Evolutionary conservation across 164 flowering plant genomes (phyloP).

Genomic region (Magnolia sinica): DNA sequence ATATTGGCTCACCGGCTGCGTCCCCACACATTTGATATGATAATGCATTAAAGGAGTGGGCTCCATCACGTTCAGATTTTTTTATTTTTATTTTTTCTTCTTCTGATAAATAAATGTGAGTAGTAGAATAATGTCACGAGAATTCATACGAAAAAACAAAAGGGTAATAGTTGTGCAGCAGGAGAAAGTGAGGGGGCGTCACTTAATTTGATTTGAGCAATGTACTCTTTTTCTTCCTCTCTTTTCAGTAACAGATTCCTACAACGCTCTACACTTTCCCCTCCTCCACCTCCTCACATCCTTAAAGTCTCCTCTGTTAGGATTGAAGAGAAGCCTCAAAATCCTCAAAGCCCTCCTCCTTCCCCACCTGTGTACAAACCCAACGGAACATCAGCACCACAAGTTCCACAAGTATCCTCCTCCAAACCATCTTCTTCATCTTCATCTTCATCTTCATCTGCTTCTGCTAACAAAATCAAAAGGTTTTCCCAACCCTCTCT

Average conservation of each 20-base stretch:
- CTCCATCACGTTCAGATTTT: too few species aligned
- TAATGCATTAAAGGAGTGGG: too few species aligned
- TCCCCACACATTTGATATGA: too few species aligned
- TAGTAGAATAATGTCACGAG: too few species aligned
- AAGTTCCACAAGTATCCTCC: not conserved
- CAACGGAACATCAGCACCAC: not conserved
- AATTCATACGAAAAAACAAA: too few species aligned
- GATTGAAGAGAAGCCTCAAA: not conserved
- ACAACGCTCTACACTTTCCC: not conserved
- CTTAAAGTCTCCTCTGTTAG: not conserved
- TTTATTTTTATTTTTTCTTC: too few species aligned
- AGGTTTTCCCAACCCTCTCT: constrained; percentile 14
- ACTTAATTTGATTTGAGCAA: too few species aligned
- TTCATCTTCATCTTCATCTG: not conserved
- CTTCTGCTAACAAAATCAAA: not conserved
- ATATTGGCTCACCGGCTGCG: too few species aligned
- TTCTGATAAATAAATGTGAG: too few species aligned
- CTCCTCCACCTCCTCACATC: not conserved
- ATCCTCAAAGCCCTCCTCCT: not conserved
- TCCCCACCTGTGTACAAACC: not conserved
- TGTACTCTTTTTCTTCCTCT: not conserved
- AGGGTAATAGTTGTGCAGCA: too few species aligned
- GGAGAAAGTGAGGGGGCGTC: too few species aligned
- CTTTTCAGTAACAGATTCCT: not conserved
- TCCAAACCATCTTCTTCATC: not conserved